Evolutionary conservation across 1,284 basidiomycete genomes (phyloP).

Genomic region (Heterobasidion annosum): DNA sequence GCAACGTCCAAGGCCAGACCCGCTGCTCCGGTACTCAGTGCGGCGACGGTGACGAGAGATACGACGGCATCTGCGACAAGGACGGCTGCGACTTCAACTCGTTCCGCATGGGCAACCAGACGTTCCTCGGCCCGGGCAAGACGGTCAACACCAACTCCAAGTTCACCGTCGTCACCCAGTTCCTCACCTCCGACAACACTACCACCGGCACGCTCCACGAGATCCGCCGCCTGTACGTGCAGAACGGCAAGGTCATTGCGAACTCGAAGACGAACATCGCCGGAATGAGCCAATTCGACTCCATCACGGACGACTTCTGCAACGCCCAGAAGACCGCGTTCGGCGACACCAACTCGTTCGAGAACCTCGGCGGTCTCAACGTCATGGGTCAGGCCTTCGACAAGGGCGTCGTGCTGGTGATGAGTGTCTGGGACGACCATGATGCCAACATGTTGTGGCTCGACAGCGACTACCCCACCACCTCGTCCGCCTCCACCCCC

Average conservation of each 20-base stretch:
- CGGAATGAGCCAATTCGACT: slow-evolving; percentile 26
- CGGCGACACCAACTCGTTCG: slow-evolving; percentile 27
- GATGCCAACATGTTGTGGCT: slow-evolving; percentile 52
- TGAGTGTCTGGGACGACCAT: slow-evolving; percentile 51
- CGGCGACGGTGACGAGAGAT: slow-evolving; percentile 26
- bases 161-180: slow-evolving; percentile 39
- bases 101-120: slow-evolving; percentile 38
- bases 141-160: slow-evolving; percentile 37
- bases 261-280: slow-evolving; percentile 37
- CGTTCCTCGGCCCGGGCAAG: slow-evolving; percentile 35
- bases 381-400: slow-evolving; percentile 35
- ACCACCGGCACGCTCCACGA: slow-evolving; percentile 34
- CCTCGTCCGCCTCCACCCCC: slow-evolving; percentile 27
- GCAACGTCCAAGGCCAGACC: slow-evolving; percentile 28
- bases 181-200: slow-evolving; percentile 38
- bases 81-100: slow-evolving; percentile 52
- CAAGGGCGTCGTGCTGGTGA: slow-evolving; percentile 43
- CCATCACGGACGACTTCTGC: slow-evolving; percentile 30
- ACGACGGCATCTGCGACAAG: slow-evolving; percentile 37
- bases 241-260: slow-evolving; percentile 39
- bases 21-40: slow-evolving; percentile 32
- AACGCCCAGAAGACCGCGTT: slow-evolving; percentile 27
- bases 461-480: slow-evolving; percentile 44
- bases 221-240: slow-evolving; percentile 46
- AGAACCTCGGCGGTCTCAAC: slow-evolving; percentile 23